Evolutionary conservation across 2,329 filamentous ascomycete genomes (phyloP), one percentile per base, ranked within the genome.

Genomic region (Fusarium xylarioides): DNA sequence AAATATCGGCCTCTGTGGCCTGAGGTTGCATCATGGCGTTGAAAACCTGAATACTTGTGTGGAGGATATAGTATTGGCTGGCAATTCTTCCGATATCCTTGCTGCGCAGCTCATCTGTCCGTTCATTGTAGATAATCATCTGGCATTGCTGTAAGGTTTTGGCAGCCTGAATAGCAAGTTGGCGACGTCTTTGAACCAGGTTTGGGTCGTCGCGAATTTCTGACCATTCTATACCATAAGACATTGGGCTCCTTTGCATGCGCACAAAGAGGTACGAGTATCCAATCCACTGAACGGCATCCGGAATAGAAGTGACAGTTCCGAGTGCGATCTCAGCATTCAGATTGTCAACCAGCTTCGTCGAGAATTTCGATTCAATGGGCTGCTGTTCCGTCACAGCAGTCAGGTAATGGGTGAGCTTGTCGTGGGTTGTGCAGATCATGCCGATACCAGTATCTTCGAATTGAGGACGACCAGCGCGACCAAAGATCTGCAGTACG

Each of bases 101-200:
- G 68, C 95, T 93, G 66, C 94, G 91, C 14, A 99, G 89, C 77
- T 98, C 95, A 75, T 98, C 95, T 0, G 95, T 99, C 23, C 87
- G 90, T 79, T 98, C 96, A 74, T 99, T 98, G 85, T 95, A 99
- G 63, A 99, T 96, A 78, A 99, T 96, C 97, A 99, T 99, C 82
- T 99, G 96, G 76, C 94, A 97, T 79, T 95, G 89, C 79, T 98
- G 95, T 47, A 99, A 85, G 10, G 94, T 93, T 47, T 91, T 88
- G 2, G 96, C 96, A 30, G 96, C 96, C 76, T 97, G 92, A 49
- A 97, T 95, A 60, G 96, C 92, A 58, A 99, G 86, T 73, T 96
- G 91, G 7, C 95, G 90, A 57, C 96, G 90, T 74, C 95, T 89
- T 78, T 96, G 92, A 4, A 98, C 94, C 32, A 99, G 88, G 66